Base-by-base conservation (phyloP, 2,329 filamentous ascomycete species). In the Westerdykella sp. region DNA sequence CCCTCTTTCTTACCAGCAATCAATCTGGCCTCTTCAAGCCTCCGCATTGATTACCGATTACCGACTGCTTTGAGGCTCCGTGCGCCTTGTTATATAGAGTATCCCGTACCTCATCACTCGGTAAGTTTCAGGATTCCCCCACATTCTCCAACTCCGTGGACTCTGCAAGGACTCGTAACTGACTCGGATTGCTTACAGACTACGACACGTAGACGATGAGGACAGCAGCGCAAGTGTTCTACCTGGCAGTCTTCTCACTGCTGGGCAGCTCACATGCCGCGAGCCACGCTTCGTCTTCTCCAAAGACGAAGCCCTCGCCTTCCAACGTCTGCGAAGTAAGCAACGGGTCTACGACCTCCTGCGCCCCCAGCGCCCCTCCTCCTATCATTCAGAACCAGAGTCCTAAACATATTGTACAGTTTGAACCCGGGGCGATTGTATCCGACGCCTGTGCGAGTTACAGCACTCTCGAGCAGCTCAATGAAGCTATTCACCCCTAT, bases 391-490 rank as follows among this genome's bases (percentile, higher is more conserved):
- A 56, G 56, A 45, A 41, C 49, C 60, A 47, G 55, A 60, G 45
- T 50, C 47, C 56, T 64, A 63, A 67, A 43, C 63, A 64, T 60
- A 57, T 51, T 39, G 57, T 60, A 35, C 74, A 95, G 88, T 86
- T 95, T 57, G 88, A 93, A 34, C 87, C 90, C 14, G 83, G 84
- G 54, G 80, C 88, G 48, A 94, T 93, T 60, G 89, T 98, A 31
- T 87, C 85, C 35, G 93, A 98, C 67, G 89, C 93, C 39, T 97
- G 93, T 71, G 88, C 87, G 49, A 95, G 91, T 43, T 98, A 95
- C 69, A 83, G 84, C 43, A 89, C 87, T 31, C 84, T 98, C 67
- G 90, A 98, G 63, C 73, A 76, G 34, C 75, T 98, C 42, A 98
- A 97, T 69, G 69, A 75, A 53, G 78, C 80, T 47, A 76, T 96